Evolutionary conservation across 2,329 filamentous ascomycete genomes (phyloP).

Genomic region (Penicillium sumatraense): DNA sequence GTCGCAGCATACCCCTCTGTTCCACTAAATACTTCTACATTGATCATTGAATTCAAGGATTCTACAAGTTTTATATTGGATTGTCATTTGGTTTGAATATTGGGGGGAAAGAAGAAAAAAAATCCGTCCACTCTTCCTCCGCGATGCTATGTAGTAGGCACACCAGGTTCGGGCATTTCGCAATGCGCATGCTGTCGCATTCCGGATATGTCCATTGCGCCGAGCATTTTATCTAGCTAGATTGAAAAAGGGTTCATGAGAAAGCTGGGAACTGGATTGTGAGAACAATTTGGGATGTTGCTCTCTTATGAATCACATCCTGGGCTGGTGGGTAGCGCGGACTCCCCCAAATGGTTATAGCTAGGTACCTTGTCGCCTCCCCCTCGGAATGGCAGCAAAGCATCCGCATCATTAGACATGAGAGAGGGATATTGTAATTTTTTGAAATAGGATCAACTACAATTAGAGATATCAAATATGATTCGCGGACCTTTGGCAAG

Average conservation of each 20-base stretch:
- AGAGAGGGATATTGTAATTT: no score
- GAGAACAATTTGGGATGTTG: not conserved
- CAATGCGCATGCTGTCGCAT: conserved; percentile 33
- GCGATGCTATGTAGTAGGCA: not conserved
- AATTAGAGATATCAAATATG: not conserved
- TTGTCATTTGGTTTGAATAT: no score
- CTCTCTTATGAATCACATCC: not conserved
- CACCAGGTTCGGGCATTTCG: conserved; percentile 15
- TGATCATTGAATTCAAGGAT: not conserved
- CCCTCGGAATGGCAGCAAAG: conserved; percentile 3
- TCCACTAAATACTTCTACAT: conserved; percentile 1
- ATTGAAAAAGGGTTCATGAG: not conserved
- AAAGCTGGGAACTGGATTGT: not conserved
- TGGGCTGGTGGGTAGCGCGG: not conserved
- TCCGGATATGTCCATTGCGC: conserved; percentile 26
- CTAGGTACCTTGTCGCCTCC: conserved; percentile 16
- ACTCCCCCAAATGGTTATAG: not conserved
- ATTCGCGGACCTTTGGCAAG: conserved; percentile 4
- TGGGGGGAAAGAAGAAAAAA: no score
- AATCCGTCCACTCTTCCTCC: not conserved
- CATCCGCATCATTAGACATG: conserved; percentile 1
- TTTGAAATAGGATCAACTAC: not conserved
- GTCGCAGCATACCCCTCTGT: conserved; percentile 23
- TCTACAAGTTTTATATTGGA: no score
- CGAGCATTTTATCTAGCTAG: conserved; percentile 24